phyloP scores from a whole-genome alignment of 75 land plant species.

The Pseudotsuga menziesii region DNA sequence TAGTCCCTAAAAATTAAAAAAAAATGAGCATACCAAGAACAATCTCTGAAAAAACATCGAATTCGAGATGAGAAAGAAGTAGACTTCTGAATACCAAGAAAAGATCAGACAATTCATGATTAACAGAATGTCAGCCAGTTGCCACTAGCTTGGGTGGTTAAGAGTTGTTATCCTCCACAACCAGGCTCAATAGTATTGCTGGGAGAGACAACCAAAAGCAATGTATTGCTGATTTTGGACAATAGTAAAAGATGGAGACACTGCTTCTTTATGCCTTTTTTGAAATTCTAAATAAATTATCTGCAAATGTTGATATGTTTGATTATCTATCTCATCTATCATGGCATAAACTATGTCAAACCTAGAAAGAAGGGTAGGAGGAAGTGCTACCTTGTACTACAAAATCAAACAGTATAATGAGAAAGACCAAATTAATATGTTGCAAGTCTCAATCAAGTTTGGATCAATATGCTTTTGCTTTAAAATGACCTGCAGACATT shows the following conservation, averaged over 20 bases:
- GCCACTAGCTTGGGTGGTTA: no score
- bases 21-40: no score
- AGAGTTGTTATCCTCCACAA: no score
- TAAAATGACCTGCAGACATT: no score
- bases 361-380: conserved; percentile 94
- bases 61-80: no score
- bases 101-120: no score
- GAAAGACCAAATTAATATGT: background rate
- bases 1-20: no score
- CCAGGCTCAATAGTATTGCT: no score
- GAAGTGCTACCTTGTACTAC: conserved; percentile 97
- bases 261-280: conserved; percentile 51
- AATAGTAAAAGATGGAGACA: conserved; percentile 75
- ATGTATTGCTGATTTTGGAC: conserved; percentile 92
- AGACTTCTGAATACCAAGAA: no score
- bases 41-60: no score
- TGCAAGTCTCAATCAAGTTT: background rate
- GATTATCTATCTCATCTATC: conserved; percentile 97
- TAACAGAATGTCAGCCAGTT: no score
- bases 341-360: conserved; percentile 93
- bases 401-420: background rate
- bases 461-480: no score
- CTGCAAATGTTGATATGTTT: conserved; percentile 86
- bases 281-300: conserved; percentile 87
- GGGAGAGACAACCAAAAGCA: conserved; percentile 53